A percentile compares a stretch with the other conserved stretches of the same genome.
Conservation (phyloP, 78 protist genomes). For the Reticulomyxa filosa region DNA sequence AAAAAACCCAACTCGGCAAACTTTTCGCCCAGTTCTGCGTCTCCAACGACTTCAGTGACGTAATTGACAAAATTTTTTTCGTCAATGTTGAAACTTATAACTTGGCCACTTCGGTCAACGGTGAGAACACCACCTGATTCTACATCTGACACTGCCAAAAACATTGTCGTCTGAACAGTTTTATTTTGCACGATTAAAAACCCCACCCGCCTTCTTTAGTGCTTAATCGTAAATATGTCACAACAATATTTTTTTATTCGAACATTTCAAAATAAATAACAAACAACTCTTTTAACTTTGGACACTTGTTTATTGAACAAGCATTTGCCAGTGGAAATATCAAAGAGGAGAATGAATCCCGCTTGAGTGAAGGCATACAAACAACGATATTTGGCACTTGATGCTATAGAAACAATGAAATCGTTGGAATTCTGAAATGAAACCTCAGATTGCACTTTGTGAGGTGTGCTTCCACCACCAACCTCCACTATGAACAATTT, state of each 20-base stretch:
- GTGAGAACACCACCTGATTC: not conserved
- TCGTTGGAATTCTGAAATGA: conserved; percentile 62
- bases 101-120: conserved; percentile 13
- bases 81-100: conserved; percentile 49
- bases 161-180: too few relatives aligned
- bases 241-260: too few relatives aligned
- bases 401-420: conserved; percentile 90
- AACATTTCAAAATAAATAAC: too few relatives aligned
- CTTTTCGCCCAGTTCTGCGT: conserved; percentile 58
- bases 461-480: too few relatives aligned
- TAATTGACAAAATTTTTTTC: conserved; percentile 65
- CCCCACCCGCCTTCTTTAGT: too few relatives aligned
- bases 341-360: not conserved
- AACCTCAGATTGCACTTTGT: conserved; percentile 45
- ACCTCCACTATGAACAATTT: too few relatives aligned
- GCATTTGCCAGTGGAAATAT: not conserved
- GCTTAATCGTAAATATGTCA: too few relatives aligned
- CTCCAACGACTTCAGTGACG: conserved; percentile 37
- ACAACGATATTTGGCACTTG: conserved; percentile 37
- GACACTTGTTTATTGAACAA: not conserved
- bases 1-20: conserved; percentile 71
- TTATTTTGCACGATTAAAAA: too few relatives aligned
- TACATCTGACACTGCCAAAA: not conserved
- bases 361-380: conserved; percentile 62
- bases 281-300: too few relatives aligned